Evolutionary conservation across 257 asterid species (phyloP).

Genomic region (Capsicum chinense): DNA sequence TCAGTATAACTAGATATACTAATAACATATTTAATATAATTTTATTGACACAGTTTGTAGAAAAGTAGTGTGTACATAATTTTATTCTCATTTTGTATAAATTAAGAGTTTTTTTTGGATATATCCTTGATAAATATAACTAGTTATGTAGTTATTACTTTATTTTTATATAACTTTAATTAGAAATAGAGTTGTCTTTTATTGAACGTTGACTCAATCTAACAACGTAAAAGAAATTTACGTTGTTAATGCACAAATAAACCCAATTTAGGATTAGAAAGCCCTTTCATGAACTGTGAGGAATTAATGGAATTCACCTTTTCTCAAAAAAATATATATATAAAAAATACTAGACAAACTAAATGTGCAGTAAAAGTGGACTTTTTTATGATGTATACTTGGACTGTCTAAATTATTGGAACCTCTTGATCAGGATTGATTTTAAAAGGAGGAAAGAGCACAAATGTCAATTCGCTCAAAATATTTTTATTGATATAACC

Average conservation of each 20-base stretch:
- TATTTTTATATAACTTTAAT: not conserved
- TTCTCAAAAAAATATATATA: not conserved
- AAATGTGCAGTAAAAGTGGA: slow-evolving; percentile 25
- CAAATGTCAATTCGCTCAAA: no score
- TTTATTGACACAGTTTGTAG: no score
- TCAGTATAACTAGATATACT: no score
- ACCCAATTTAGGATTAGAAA: not conserved
- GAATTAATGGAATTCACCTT: not conserved
- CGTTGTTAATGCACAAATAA: not conserved
- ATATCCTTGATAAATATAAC: no score
- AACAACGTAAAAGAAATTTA: not conserved
- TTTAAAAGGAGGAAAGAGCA: not conserved
- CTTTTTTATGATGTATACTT: not conserved
- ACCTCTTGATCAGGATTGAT: slow-evolving; percentile 22
- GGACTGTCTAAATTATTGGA: not conserved
- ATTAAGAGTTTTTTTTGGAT: no score
- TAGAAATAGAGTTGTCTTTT: not conserved
- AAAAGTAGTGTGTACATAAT: not conserved
- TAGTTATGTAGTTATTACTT: no score
- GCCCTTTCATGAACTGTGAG: not conserved
- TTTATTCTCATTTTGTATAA: not conserved
- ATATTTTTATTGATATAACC: no score
- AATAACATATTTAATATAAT: no score
- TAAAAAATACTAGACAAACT: not conserved
- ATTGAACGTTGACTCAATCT: not conserved